A percentile compares a stretch with the other conserved stretches of the same genome.
Evolutionary conservation across 352 stramenopile genomes (phyloP).

Genomic region (Globisporangium parvum): DNA sequence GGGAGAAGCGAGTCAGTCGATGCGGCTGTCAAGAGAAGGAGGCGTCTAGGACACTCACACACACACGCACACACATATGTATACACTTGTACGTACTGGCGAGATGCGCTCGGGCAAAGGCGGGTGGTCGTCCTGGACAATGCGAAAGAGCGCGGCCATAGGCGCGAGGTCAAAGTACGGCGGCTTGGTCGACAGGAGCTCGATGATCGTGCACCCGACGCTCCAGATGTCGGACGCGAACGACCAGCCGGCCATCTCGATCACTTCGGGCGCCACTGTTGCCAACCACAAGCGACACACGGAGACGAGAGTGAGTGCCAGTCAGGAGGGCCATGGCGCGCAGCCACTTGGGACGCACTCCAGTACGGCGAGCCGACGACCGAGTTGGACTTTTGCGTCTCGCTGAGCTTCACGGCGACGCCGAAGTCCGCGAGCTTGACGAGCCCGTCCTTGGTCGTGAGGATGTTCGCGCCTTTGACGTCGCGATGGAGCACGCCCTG

Average conservation of each 20-base stretch:
- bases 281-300: too few relatives aligned
- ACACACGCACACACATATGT: neutral
- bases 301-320: too few relatives aligned
- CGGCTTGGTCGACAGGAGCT: constrained; percentile 90
- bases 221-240: constrained; percentile 94
- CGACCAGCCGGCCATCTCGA: constrained; percentile 92
- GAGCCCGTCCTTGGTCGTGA: constrained; percentile 89
- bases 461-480: constrained; percentile 92
- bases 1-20: too few relatives aligned
- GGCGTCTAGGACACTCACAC: too few relatives aligned
- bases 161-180: constrained; percentile 91
- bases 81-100: constrained; percentile 46
- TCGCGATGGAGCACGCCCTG: constrained; percentile 91
- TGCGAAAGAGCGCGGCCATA: constrained; percentile 89
- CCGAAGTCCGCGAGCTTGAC: constrained; percentile 93
- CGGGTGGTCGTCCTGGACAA: constrained; percentile 91
- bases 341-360: constrained; percentile 81
- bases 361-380: constrained; percentile 94
- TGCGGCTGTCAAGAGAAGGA: too few relatives aligned
- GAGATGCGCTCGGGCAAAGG: constrained; percentile 87
- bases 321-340: too few relatives aligned
- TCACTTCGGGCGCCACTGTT: constrained; percentile 93
- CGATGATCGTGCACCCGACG: constrained; percentile 93
- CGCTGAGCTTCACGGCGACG: constrained; percentile 86
- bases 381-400: constrained; percentile 84